Evolutionary conservation across 2,329 filamentous ascomycete genomes (phyloP), one percentile per base, ranked within the genome.

Genomic region (Aureobasidium sp.): DNA sequence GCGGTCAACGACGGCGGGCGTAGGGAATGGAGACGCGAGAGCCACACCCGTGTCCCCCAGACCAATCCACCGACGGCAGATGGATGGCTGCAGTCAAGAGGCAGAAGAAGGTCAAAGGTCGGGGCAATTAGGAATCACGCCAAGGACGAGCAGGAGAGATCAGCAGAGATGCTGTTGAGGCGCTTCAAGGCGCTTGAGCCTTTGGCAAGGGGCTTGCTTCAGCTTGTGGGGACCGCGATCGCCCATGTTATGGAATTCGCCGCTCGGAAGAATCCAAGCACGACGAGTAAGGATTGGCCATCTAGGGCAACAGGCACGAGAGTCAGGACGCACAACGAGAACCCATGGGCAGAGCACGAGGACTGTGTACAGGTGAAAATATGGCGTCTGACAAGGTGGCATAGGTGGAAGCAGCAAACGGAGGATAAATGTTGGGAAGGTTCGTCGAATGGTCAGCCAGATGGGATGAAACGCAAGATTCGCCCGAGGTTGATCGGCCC

Each of bases 61-160:
- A 55, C 37, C 37, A 55, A 13, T 33, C n/a, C 40, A 43, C 53
- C 53, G 53, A 29, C 29, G 53, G 33, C 27, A 29, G 53, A n/a
- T 46, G 40, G 53, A n/a, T 46, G 53, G 40, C 31, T 17, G 35
- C 21, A 40, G 31, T 50, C 47, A 25, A 50, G 19, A 50, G 13
- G 31, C 11, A 35, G 38, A 45, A 5, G 29, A 25, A 35, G 38
- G 29, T 31, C 25, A 27, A 50, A 45, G 55, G 33, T 50, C 46
- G 57, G 57, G 57, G 45, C 57, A 45, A 60, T 38, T 60, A 53
- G 57, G 57, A 60, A 59, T 46, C 51, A 59, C 37, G 57, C 57
- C 57, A 60, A 60, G 57, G 25, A 13, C 23, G 35, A 42, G 37
- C 35, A 51, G 38, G 35, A 40, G 46, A 51, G 57, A 60, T 60